phyloP scores from a whole-genome alignment of 768 basidiomycete genomes.

The Glaciozyma martinii region DNA sequence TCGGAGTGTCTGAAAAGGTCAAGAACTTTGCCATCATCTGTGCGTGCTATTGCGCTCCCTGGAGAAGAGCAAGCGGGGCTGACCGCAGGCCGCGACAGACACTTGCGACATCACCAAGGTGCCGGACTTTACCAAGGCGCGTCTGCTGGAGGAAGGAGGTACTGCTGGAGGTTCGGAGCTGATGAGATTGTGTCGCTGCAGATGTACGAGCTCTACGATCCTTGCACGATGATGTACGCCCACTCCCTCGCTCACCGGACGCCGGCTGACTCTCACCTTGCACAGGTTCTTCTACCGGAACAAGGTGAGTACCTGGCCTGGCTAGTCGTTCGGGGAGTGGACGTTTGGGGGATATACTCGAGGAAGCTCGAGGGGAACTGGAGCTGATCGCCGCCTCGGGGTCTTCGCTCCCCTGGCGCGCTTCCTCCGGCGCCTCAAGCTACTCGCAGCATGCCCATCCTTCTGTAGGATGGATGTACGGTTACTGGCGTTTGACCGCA shows the following conservation, averaged over 20 bases:
- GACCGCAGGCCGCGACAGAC: constrained; percentile 18
- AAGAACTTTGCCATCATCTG: constrained; percentile 94
- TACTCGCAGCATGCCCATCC: too few relatives aligned
- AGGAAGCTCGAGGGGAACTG: constrained; percentile 47
- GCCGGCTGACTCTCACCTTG: background rate
- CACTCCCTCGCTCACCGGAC: background rate
- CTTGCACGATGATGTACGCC: constrained; percentile 53
- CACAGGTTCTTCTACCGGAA: constrained; percentile 36
- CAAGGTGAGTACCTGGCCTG: constrained; percentile 3
- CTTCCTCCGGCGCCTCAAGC: too few relatives aligned
- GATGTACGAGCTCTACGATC: constrained; percentile 99
- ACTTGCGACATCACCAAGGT: constrained; percentile 84
- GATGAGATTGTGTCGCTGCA: constrained; percentile 36
- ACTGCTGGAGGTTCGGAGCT: background rate
- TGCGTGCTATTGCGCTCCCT: constrained; percentile 20
- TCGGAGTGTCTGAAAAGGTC: constrained; percentile 84
- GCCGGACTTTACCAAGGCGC: constrained; percentile 92
- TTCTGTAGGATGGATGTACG: too few relatives aligned
- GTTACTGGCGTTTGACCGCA: too few relatives aligned
- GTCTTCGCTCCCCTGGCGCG: too few relatives aligned
- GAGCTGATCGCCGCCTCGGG: too few relatives aligned
- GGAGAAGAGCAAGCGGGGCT: background rate
- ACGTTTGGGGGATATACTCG: background rate
- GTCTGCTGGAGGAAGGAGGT: background rate
- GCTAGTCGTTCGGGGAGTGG: too few relatives aligned